Base-by-base conservation (phyloP, 805 yeast genomes). In the Sugiyamaella lignohabitans region DNA sequence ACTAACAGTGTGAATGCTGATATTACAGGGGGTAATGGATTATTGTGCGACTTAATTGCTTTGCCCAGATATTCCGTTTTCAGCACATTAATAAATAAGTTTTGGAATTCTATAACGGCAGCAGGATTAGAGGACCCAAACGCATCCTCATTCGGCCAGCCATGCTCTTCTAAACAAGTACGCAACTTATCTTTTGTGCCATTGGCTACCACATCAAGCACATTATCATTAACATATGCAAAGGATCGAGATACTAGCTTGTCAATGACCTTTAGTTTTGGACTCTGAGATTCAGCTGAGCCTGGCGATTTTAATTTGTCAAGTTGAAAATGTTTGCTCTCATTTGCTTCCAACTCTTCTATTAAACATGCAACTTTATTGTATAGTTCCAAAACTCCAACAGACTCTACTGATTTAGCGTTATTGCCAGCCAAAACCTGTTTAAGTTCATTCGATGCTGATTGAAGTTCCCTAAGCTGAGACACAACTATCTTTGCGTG, bases 1-100 rank as follows among this genome's bases (percentile, higher is more conserved):
- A 75, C 59, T 24, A 84, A 59, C 0, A 67, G 59, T 37, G 70
- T 72, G 36, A 80, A 63, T 8, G 23, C 8, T 27, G 32, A 27
- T 8, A 14, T 8, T 27, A 14, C 11, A 8, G 32, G 14, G 8
- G 32, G 32, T 27, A 14, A 27, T 27, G 32, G 32, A 8, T 8
- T 8, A 8, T 27, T 8, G 8, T 8, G 8, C 8, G 8, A 8
- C 14, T 27, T 27, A 8, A 8, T 8, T 8, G 14, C 32, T n/a
- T 38, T 38, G 16, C n/a, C n/a, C 22, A 8, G 8, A 8, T 14
- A 27, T 5, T 14, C 21, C 34, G 38, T 40, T 40, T 23, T 23
- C 18, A 21, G 18, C 11, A 14, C 43, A 32, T 40, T 40, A 24
- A 14, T 40, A 24, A 4, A 40, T 19, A 35, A 19, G 6, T 35